Percentiles rank a stretch among this genome's conserved stretches.
Conservation (phyloP, 176 grass and related monocot species). For the Thalia dealbata region DNA sequence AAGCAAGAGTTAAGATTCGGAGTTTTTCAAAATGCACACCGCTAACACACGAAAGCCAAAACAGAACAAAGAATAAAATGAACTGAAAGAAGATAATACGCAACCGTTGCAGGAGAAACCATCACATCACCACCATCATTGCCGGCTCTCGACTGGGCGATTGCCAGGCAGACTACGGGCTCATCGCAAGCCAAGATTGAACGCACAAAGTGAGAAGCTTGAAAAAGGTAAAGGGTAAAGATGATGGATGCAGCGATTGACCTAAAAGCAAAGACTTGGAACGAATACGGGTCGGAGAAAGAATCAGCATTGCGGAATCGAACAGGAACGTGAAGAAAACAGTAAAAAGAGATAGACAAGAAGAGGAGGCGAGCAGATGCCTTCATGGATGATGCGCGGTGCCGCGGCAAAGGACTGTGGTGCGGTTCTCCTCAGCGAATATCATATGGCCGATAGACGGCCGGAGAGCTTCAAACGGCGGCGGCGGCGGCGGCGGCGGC, state of each 20-base stretch:
- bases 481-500: not conserved
- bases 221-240: not conserved
- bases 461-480: slow-evolving; percentile 50
- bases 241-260: not conserved
- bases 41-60: not conserved
- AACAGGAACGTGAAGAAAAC: not conserved
- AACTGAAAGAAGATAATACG: slow-evolving; percentile 25
- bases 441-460: slow-evolving; percentile 63
- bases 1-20: not conserved
- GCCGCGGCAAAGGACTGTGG: slow-evolving; percentile 67
- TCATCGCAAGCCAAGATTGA: slow-evolving; percentile 45
- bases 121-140: slow-evolving; percentile 41
- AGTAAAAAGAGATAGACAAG: not conserved
- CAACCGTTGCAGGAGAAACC: slow-evolving; percentile 38
- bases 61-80: not conserved
- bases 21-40: not conserved
- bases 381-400: slow-evolving; percentile 86
- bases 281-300: not conserved
- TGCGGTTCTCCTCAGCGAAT: slow-evolving; percentile 53
- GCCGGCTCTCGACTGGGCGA: slow-evolving; percentile 80
- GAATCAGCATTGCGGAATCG: not conserved
- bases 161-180: slow-evolving; percentile 61
- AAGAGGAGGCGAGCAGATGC: slow-evolving; percentile 1
- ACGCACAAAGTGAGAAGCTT: no score
- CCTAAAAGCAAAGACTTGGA: not conserved